These are phyloP conservation scores for Penstemon newberryi DNA, from an alignment of 257 asterid species.

Conservation along the genomic window DNA sequence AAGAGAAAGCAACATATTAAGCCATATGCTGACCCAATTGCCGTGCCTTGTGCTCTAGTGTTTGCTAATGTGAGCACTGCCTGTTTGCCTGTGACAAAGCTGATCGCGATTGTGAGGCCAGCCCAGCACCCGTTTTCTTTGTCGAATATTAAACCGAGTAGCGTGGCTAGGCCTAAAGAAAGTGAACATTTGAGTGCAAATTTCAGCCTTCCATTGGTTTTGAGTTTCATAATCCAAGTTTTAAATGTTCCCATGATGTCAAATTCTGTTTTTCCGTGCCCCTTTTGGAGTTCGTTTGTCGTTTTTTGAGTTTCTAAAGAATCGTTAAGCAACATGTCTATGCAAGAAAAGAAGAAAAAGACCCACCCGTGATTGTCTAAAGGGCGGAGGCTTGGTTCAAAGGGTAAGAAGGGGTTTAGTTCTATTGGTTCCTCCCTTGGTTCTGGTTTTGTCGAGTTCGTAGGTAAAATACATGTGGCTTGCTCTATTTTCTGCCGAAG, in stretches of 20 bases:
- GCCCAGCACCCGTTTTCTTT: conserved; percentile 66
- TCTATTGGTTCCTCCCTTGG: conserved; percentile 18
- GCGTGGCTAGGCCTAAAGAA: conserved; percentile 59
- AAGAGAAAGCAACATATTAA: conserved; percentile 60
- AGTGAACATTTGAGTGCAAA: conserved; percentile 59
- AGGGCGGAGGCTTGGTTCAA: conserved; percentile 15
- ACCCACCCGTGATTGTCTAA: conserved; percentile 35
- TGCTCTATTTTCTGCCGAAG: conserved; percentile 45
- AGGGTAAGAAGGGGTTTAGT: conserved; percentile 26
- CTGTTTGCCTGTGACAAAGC: conserved; percentile 55
- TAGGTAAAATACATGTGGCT: conserved; percentile 32
- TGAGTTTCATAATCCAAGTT: conserved; percentile 24
- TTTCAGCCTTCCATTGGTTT: conserved; percentile 36
- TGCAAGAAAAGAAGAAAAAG: conserved; percentile 58
- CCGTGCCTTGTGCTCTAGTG: conserved; percentile 77
- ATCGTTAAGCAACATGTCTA: conserved; percentile 34
- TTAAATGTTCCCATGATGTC: conserved; percentile 10
- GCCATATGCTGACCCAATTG: conserved; percentile 74
- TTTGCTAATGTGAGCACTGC: conserved; percentile 64
- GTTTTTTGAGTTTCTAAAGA: background rate
- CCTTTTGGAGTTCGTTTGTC: conserved; percentile 17
- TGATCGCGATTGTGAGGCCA: conserved; percentile 70
- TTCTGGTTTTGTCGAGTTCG: conserved; percentile 32
- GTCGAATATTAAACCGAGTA: conserved; percentile 52
- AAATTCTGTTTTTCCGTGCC: background rate